Conservation (phyloP, 768 basidiomycete species). For the Tylopilus felleus region DNA sequence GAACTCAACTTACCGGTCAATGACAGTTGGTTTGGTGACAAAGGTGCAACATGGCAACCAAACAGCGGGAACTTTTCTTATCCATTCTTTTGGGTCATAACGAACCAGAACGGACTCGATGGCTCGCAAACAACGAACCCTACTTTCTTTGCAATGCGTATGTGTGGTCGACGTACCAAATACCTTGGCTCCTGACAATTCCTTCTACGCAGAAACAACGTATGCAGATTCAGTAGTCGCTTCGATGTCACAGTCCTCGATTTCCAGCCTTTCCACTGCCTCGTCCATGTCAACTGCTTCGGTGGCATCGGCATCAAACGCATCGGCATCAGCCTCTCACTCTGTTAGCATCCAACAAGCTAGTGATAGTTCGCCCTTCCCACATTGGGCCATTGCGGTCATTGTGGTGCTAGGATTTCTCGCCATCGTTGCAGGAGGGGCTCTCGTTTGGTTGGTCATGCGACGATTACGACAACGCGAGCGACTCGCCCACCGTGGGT, state of each 20-base stretch:
- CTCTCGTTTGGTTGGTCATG: conserved; percentile 70
- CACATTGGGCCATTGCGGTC: conserved; percentile 90
- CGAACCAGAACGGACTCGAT: conserved; percentile 53
- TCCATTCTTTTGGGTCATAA: conserved; percentile 78
- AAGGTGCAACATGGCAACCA: conserved; percentile 45
- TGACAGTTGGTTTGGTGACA: conserved; percentile 69
- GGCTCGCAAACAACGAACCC: conserved; percentile 62
- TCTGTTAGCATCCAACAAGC: conserved; percentile 47
- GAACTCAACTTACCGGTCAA: conserved; percentile 53
- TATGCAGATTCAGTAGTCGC: conserved; percentile 63
- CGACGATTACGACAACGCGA: conserved; percentile 59
- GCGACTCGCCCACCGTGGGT: conserved; percentile 56
- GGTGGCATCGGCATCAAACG: conserved; percentile 36
- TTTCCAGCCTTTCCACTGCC: conserved; percentile 23
- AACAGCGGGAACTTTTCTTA: conserved; percentile 50
- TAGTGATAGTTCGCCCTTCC: conserved; percentile 47
- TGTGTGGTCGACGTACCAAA: conserved; percentile 36
- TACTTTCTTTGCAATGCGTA: conserved; percentile 78
- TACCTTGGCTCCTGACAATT: conserved; percentile 6
- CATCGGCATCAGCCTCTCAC: conserved; percentile 30
- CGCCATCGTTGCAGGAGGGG: conserved; percentile 66
- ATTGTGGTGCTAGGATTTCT: conserved; percentile 84
- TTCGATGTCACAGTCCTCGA: conserved; percentile 44
- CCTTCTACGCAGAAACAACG: conserved; percentile 58
- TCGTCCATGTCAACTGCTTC: conserved; percentile 39